Conservation (phyloP, 2,329 filamentous ascomycete genomes). For the Fusarium cicatricum region DNA sequence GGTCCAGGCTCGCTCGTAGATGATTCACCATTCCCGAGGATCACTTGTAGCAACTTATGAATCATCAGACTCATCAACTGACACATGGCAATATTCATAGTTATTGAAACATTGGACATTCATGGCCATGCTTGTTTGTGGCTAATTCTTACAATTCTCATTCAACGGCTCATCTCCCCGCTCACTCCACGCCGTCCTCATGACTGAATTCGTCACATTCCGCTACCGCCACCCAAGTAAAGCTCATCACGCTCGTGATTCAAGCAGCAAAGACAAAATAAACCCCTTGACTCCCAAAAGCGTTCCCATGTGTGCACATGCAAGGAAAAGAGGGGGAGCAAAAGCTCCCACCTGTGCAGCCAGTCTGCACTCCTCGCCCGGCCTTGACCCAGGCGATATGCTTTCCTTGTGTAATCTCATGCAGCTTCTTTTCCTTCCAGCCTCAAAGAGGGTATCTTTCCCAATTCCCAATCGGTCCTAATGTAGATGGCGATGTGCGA, state of each 20-base stretch:
- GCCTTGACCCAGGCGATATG: conserved; percentile 13
- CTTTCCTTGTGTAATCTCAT: conserved; percentile 11
- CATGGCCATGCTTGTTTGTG: conserved; percentile 24
- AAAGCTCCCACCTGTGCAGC: conserved; percentile 24
- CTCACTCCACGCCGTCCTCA: conserved; percentile 6
- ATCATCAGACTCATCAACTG: conserved; percentile 5
- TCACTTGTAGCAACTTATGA: too few species aligned
- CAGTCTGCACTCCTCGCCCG: conserved; percentile 16
- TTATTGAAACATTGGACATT: conserved; percentile 22
- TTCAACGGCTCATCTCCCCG: conserved; percentile 6
- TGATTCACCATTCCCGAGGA: background rate
- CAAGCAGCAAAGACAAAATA: conserved; percentile 29
- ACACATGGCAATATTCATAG: background rate
- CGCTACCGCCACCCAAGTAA: conserved; percentile 3
- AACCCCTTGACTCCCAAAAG: conserved; percentile 40
- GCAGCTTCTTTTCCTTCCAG: conserved; percentile 28
- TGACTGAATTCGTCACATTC: conserved; percentile 8
- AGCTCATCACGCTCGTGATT: conserved; percentile 21
- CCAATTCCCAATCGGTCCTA: conserved; percentile 28
- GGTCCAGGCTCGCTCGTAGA: background rate
- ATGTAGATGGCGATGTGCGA: conserved; percentile 11
- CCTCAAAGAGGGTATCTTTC: conserved; percentile 41
- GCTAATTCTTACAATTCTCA: conserved; percentile 36
- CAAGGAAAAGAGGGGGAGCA: conserved; percentile 21
- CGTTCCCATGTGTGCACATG: conserved; percentile 26